Conservation (phyloP, 2,329 filamentous ascomycete genomes). For the Xenoacremonium recifei region DNA sequence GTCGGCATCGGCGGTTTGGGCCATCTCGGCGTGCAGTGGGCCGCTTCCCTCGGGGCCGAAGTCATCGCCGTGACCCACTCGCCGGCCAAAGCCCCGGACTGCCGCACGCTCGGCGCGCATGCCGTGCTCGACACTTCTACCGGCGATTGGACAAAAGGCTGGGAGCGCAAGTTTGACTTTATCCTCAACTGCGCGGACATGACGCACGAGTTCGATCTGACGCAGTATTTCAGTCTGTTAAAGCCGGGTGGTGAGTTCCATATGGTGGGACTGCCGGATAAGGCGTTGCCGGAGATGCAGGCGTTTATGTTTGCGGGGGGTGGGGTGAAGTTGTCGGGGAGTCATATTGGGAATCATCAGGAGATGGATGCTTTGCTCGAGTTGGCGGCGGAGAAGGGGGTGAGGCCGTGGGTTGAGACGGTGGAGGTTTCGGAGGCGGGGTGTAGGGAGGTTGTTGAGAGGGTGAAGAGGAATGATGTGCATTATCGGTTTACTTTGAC, state of each 20-base stretch:
- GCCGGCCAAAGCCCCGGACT: conserved; percentile 57
- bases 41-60: conserved; percentile 68
- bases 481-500: conserved; percentile 71
- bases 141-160: conserved; percentile 56
- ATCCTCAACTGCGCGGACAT: conserved; percentile 50
- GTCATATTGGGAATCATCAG: conserved; percentile 60
- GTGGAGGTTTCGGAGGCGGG: conserved; percentile 66
- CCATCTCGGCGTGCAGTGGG: conserved; percentile 70
- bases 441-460: conserved; percentile 67
- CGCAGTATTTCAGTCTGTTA: conserved; percentile 48
- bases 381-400: conserved; percentile 53
- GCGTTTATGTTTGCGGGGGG: conserved; percentile 48
- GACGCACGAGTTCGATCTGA: conserved; percentile 54
- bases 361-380: conserved; percentile 59
- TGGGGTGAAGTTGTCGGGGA: conserved; percentile 49
- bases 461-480: conserved; percentile 69
- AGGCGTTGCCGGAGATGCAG: conserved; percentile 42
- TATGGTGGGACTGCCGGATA: conserved; percentile 55
- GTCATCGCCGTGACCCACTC: conserved; percentile 63
- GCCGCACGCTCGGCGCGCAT: conserved; percentile 61
- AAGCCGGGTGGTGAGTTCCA: conserved; percentile 56
- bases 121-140: conserved; percentile 46
- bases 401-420: conserved; percentile 58
- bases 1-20: conserved; percentile 73
- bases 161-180: conserved; percentile 50